Evolutionary conservation across 2,329 filamentous ascomycete genomes (phyloP), one percentile per base, ranked within the genome.

Genomic region (Paraphoma chrysanthemicola): DNA sequence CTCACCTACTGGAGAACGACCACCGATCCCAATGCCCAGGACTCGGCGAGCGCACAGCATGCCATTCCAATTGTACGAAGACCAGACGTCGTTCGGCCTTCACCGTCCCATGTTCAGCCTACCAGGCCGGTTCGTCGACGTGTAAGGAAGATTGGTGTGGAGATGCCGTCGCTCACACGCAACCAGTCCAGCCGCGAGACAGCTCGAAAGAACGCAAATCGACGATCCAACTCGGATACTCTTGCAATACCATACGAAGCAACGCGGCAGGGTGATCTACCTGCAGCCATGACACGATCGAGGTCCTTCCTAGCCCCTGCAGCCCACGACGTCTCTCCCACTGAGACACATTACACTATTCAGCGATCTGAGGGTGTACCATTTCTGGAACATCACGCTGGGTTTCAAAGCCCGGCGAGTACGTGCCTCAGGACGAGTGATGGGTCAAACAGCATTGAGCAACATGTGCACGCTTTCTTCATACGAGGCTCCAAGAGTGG

Each of bases 1-100:
- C 38, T 75, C 6, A 53, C 68, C 6, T 76, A 76, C 57, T 75
- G 72, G 73, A 64, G 62, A 53, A 63, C 65, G 23, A 69, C 57
- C 11, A 55, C 60, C 4, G 43, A 39, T 5, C 41, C 49, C 6
- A 53, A 59, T 33, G 10, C 58, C 3, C 51, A 52, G 29, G 47
- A 62, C 12, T 54, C 57, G 0, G 23, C 58, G 2, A 59, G 58
- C 23, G 57, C 69, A 9, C 72, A 71, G 50, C 73, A 71, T 49
- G 72, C 69, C 11, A 57, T 69, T 1, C 70, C 72, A 0, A 69
- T 75, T 38, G 51, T 61, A 28, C 53, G 43, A n/a, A 48, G 57
- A 17, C 47, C 59, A 3, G 59, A 51, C 4, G 10, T 28, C 3
- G 55, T 48, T 41, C 61, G 55, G 18, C 53, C 66, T 14, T 31